Evolutionary conservation across 2,329 filamentous ascomycete genomes (phyloP), one percentile per base, ranked within the genome.

Genomic region (Aspergillus terreus): DNA sequence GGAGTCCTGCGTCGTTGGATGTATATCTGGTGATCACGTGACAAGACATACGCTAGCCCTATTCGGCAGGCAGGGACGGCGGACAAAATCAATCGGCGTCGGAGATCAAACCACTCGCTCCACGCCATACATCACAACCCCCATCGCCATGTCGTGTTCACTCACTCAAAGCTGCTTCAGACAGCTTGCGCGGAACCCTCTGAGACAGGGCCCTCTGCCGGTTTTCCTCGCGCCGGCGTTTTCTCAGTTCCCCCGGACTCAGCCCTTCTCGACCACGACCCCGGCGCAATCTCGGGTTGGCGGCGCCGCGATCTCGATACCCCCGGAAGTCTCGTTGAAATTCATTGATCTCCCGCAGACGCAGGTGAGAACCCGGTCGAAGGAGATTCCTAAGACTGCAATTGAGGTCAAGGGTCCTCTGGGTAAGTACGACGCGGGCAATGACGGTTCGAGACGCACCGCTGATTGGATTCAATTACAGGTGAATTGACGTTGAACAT

Each of bases 361-460:
- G 58, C 78, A 82, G 55, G 74, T 76, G 49, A 84, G 82, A 38
- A 81, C 82, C 36, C 85, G 83, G 56, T 78, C 83, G 59, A 77
- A 78, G 56, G 81, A 85, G 61, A 76, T 82, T 30, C 84, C 82
- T 64, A 82, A 84, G 60, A 87, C 78, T 41, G 68, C 68, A 2
- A 82, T 95, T 48, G 85, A 87, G 47, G 82, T 96, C 41, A 83
- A 85, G 63, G 92, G 92, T 5, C 92, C 92, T 3, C 74, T 94
- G 61, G 92, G 86, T 88, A 52, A 49, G 56, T 25, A 12, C 15
- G 32, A 25, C 4, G 15, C 6, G 25, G 32, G 14, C 25, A 6
- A 7, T 6, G 32, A 19, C 25, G 17, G 15, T 12, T 27, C 14
- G 27, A 21, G 12, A 27, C 10, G n/a, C n/a, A 12, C n/a, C 12